These are phyloP conservation scores for Coemansia sp. DNA, from an alignment of 192 early-diverging fungal species.

Conservation along the genomic window DNA sequence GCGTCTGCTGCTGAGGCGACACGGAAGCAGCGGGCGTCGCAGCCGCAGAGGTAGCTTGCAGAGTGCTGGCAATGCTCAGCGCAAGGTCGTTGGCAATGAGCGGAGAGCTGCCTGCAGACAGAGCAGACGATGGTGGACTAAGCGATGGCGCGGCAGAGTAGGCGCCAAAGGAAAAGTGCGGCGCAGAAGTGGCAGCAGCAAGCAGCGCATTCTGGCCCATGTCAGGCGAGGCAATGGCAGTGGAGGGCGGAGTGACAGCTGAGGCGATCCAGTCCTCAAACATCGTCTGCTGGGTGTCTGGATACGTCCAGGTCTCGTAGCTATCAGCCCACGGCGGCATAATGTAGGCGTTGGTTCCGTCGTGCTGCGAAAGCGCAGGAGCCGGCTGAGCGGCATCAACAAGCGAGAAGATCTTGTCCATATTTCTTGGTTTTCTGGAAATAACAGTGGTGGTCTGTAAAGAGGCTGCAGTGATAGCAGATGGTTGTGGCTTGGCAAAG, in stretches of 20 bases:
- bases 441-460: slow-evolving; percentile 9
- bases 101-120: slow-evolving; percentile 42
- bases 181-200: slow-evolving; percentile 15
- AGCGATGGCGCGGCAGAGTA: slow-evolving; percentile 21
- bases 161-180: slow-evolving; percentile 9
- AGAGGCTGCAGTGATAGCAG: slow-evolving; percentile 35
- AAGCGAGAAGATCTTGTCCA: slow-evolving; percentile 50
- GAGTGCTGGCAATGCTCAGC: slow-evolving; percentile 39
- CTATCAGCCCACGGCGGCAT: slow-evolving; percentile 45
- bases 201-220: slow-evolving; percentile 24
- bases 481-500: slow-evolving; percentile 17
- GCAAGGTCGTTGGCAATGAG: slow-evolving; percentile 35
- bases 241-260: slow-evolving; percentile 38
- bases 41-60: slow-evolving; percentile 17
- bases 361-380: slow-evolving; percentile 32
- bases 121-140: slow-evolving; percentile 25
- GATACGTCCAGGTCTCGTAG: slow-evolving; percentile 48
- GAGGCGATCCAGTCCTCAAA: slow-evolving; percentile 51
- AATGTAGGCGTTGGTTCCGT: slow-evolving; percentile 38
- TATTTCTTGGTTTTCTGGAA: slow-evolving; percentile 26
- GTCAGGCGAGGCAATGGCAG: slow-evolving; percentile 39
- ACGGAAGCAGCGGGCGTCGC: neutral
- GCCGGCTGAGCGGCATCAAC: slow-evolving; percentile 27
- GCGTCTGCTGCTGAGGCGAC: slow-evolving; percentile 10
- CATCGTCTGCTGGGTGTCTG: slow-evolving; percentile 49